These are phyloP conservation scores for Pseudopithomyces chartarum DNA, from an alignment of 2,329 filamentous ascomycete genomes.

Conservation along the genomic window DNA sequence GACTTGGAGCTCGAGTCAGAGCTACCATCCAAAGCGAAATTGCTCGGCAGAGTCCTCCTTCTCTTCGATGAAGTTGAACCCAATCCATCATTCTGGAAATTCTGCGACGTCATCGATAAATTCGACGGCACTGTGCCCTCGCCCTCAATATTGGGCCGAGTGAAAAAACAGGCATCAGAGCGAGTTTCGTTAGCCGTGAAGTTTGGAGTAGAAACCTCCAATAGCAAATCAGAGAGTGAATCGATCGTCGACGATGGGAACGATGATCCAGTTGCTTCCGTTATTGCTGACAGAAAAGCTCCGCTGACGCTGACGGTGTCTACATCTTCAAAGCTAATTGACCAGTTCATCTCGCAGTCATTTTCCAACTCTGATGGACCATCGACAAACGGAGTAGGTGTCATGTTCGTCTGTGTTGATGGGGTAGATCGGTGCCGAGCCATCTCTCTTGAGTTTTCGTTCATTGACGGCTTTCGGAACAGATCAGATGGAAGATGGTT, in stretches of 20 bases:
- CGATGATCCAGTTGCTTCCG: too few relatives aligned
- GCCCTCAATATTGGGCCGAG: too few relatives aligned
- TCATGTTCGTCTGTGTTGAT: not conserved
- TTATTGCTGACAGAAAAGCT: too few relatives aligned
- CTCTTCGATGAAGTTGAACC: not conserved
- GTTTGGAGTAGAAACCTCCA: not conserved
- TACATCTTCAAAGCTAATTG: not conserved
- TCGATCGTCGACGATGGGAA: too few relatives aligned
- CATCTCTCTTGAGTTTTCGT: not conserved
- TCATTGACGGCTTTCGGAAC: constrained; percentile 26
- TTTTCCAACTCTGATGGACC: not conserved
- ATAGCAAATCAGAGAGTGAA: too few relatives aligned
- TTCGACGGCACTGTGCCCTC: too few relatives aligned
- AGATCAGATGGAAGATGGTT: constrained; percentile 22
- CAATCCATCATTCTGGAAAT: too few relatives aligned
- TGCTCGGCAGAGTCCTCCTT: constrained; percentile 14
- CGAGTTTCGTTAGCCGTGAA: too few relatives aligned
- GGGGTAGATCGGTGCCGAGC: not conserved
- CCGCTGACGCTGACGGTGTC: too few relatives aligned
- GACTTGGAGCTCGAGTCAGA: not conserved
- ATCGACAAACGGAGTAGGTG: not conserved
- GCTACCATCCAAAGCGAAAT: not conserved
- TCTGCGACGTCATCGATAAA: too few relatives aligned
- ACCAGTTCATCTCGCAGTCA: not conserved
- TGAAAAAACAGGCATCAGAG: too few relatives aligned